phyloP scores from a whole-genome alignment of 805 yeast species.

The Millerozyma miso region DNA sequence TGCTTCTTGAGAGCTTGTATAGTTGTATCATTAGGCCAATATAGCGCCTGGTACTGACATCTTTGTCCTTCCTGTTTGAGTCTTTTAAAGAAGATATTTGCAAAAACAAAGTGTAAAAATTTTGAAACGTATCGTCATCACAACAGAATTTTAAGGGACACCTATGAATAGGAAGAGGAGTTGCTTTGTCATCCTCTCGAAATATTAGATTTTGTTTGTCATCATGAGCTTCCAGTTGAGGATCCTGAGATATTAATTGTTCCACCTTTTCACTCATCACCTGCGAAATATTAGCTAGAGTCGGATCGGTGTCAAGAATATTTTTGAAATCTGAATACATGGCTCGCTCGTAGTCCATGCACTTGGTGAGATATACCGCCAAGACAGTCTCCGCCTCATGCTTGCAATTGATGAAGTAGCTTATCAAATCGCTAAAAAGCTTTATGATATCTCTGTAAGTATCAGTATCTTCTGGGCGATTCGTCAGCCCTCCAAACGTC shows the following conservation, averaged over 20 bases:
- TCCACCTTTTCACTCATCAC: conserved; percentile 10
- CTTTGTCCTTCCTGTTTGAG: conserved; percentile 3
- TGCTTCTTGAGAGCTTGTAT: conserved; percentile 15
- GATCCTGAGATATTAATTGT: conserved; percentile 4
- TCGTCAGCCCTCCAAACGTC: no score
- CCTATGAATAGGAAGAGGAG: not conserved
- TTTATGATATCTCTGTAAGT: no score
- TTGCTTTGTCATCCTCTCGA: conserved; percentile 11
- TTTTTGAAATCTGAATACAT: conserved; percentile 14
- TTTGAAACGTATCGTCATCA: conserved; percentile 15
- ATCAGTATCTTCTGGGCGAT: no score
- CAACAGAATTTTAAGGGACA: conserved; percentile 12
- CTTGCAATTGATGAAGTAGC: conserved; percentile 13
- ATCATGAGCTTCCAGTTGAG: conserved; percentile 7
- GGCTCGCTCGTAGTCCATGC: conserved; percentile 15
- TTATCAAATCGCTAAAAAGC: conserved; percentile 6
- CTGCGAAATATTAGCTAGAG: conserved; percentile 16
- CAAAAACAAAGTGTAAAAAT: conserved; percentile 19
- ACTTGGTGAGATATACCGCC: conserved; percentile 13
- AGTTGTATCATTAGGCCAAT: conserved; percentile 17
- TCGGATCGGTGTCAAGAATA: conserved; percentile 11
- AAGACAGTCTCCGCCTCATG: conserved; percentile 14
- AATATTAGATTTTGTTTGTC: conserved; percentile 10
- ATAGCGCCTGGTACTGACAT: conserved; percentile 10
- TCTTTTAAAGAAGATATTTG: conserved; percentile 17